phyloP scores from a whole-genome alignment of 306 rosid species.

The Luffa acutangula region DNA sequence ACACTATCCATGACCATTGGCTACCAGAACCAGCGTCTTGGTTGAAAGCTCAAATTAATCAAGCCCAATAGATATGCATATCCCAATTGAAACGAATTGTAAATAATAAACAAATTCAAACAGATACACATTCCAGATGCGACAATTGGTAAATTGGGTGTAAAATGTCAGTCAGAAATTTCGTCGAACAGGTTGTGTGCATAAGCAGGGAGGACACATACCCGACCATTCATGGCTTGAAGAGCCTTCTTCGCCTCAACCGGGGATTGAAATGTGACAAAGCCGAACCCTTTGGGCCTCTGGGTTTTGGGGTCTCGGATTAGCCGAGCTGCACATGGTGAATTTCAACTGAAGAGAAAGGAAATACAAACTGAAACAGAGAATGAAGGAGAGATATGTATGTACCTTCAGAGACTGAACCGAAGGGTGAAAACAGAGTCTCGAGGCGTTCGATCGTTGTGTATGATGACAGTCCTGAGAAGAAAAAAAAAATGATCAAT shows the following conservation, averaged over 20 bases:
- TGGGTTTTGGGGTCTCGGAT: conserved; percentile 32
- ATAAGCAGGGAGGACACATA: conserved; percentile 17
- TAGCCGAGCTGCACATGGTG: conserved; percentile 29
- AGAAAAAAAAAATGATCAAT: conserved; percentile 7
- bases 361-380: not conserved
- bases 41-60: not conserved
- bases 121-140: not conserved
- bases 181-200: not conserved
- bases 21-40: not conserved
- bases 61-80: not conserved
- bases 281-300: conserved; percentile 87
- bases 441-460: conserved; percentile 31
- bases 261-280: conserved; percentile 48
- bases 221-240: conserved; percentile 72
- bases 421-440: conserved; percentile 56
- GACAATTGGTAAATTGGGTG: not conserved
- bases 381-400: not conserved
- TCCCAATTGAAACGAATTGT: not conserved
- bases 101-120: not conserved
- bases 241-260: conserved; percentile 56
- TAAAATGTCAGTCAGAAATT: not conserved
- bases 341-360: not conserved
- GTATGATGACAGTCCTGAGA: conserved; percentile 54
- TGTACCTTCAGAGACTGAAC: conserved; percentile 40
- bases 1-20: not conserved